Evolutionary conservation across 768 basidiomycete genomes (phyloP), one percentile per base, ranked within the genome.

Genomic region (Rubroboletus pulcherrimus): DNA sequence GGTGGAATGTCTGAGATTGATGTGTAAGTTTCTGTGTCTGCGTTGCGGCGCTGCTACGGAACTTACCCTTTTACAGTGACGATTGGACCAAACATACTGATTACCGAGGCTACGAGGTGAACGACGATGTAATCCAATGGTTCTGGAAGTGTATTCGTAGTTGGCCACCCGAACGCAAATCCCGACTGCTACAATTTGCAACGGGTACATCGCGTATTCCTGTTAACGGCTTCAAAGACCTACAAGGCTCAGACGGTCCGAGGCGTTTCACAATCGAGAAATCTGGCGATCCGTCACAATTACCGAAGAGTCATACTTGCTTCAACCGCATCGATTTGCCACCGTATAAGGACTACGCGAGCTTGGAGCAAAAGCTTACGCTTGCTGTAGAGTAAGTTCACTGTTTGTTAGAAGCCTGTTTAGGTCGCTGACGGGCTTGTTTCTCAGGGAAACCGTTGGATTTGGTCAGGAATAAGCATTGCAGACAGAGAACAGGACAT

Each of bases 1-100:
- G 97, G 97, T 66, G 97, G 97, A 64, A 98, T 98, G 93, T 97
- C 95, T 44, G 97, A 99, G 76, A 98, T 98, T 63, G 97, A 99
- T 67, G 94, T 98, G 82, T 91, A 85, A 56, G 89, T 83, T 34
- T 44, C 31, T 41, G 33, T 34, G 10, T 44, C 49, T n/a, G 5
- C 31, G 3, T 55, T 30, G 51, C 14, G 4, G 35, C 7, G 9
- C 29, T 38, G 17, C 35, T 51, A 17, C 12, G n/a, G 33, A 24
- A 34, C 52, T 46, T 29, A 30, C 5, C 43, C 8, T 7, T 42
- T 41, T 48, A 1, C 17, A 91, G 90, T 60, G 94, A 98, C 61
- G 96, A 97, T 71, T 98, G 97, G 97, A 92, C 88, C 68, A 98
- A 98, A 77, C 97, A 95, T 75, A 99, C 97, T 37, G 97, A 98